Evolutionary conservation across 2,329 filamentous ascomycete species (phyloP).

Genomic region (Colletotrichum sp.): DNA sequence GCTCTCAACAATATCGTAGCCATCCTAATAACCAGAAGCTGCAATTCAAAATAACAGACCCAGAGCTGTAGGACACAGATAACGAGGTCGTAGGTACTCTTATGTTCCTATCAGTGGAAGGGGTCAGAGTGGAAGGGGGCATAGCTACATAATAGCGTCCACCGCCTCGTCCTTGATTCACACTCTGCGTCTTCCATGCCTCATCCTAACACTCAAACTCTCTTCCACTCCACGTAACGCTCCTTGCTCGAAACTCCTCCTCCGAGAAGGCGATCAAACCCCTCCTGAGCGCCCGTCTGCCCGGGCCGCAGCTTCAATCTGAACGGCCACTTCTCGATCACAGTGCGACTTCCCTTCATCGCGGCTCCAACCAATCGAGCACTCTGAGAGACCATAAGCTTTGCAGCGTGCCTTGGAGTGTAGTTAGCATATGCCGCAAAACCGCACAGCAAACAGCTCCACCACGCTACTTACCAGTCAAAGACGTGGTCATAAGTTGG

Average conservation of each 20-base stretch:
- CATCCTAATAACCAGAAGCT: no score
- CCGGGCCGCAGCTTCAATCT: conserved; percentile 26
- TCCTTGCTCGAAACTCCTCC: conserved; percentile 22
- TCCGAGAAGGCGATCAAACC: conserved; percentile 32
- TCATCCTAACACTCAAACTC: neutral
- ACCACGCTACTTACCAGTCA: conserved; percentile 7
- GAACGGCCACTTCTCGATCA: conserved; percentile 37
- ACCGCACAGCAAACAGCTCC: no score
- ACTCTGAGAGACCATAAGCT: neutral
- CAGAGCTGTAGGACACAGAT: no score
- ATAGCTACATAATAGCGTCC: no score
- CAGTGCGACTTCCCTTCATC: conserved; percentile 32
- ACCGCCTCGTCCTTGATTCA: no score
- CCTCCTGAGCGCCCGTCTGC: conserved; percentile 28
- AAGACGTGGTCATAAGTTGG: conserved; percentile 7
- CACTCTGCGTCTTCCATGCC: no score
- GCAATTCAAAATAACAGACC: no score
- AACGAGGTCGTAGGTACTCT: no score
- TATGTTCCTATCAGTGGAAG: no score
- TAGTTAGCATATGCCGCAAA: neutral
- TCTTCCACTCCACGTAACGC: conserved; percentile 37
- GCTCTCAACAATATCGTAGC: no score
- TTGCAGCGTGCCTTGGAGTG: conserved; percentile 6
- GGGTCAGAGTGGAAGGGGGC: no score
- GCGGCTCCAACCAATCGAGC: conserved; percentile 1